Percentiles rank a stretch among this genome's conserved stretches.
phyloP scores from a whole-genome alignment of 2,329 filamentous ascomycete species.

The Aspergillus japonicus region DNA sequence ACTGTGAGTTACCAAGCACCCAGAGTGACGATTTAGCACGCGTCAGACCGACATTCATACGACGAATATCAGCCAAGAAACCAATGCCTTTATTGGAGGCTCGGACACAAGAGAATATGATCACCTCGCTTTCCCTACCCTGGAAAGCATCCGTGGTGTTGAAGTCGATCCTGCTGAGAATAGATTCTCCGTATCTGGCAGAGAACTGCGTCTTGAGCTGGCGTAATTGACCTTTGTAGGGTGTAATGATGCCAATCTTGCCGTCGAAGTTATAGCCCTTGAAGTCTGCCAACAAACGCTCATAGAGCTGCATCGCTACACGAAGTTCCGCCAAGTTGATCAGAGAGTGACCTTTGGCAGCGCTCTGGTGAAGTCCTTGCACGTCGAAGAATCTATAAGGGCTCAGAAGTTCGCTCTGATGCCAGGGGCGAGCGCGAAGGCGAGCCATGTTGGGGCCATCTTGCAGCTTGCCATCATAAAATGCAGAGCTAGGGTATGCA shows the following conservation, averaged over 20 bases:
- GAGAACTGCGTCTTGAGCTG: slow-evolving; percentile 76
- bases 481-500: slow-evolving; percentile 81
- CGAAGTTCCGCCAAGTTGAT: slow-evolving; percentile 86
- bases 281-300: slow-evolving; percentile 74
- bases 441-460: slow-evolving; percentile 81
- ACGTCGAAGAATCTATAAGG: slow-evolving; percentile 98
- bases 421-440: slow-evolving; percentile 80
- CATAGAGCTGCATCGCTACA: slow-evolving; percentile 81
- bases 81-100: slow-evolving; percentile 91
- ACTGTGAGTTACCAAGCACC: slow-evolving; percentile 89
- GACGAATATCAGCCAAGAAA: slow-evolving; percentile 96
- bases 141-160: slow-evolving; percentile 99
- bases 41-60: slow-evolving; percentile 98
- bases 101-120: slow-evolving; percentile 98
- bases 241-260: slow-evolving; percentile 95
- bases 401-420: slow-evolving; percentile 73
- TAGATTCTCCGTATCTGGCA: slow-evolving; percentile 68
- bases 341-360: slow-evolving; percentile 81
- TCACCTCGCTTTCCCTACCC: slow-evolving; percentile 93
- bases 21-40: slow-evolving; percentile 95
- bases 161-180: slow-evolving; percentile 84
- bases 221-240: slow-evolving; percentile 89
- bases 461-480: slow-evolving; percentile 84
- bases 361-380: slow-evolving; percentile 77
- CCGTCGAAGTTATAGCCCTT: slow-evolving; percentile 66